Evolutionary conservation across 148 eudicot species (phyloP).

Genomic region (Persicaria maculosa): DNA sequence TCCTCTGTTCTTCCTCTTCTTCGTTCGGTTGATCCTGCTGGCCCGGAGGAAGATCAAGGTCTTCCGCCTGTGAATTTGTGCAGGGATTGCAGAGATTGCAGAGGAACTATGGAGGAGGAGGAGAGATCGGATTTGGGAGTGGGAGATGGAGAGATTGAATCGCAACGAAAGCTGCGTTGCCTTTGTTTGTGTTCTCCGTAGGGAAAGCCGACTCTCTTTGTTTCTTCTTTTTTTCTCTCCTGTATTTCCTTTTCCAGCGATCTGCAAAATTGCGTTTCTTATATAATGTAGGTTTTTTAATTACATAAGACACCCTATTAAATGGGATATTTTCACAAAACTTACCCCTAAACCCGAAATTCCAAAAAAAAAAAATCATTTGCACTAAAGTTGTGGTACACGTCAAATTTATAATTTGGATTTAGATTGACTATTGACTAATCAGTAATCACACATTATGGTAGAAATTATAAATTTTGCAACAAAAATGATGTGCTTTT

Average conservation of each 20-base stretch:
- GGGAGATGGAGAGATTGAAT: slow-evolving; percentile 1
- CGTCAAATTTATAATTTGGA: too few species aligned
- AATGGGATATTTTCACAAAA: neutral
- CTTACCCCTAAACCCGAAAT: too few species aligned
- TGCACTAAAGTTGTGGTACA: too few species aligned
- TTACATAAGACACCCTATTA: neutral
- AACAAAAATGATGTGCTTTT: too few species aligned
- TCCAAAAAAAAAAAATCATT: too few species aligned
- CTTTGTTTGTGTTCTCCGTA: neutral
- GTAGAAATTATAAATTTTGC: too few species aligned
- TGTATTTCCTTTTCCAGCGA: slow-evolving; percentile 5
- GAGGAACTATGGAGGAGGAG: neutral
- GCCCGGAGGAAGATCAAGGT: neutral
- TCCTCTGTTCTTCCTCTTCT: neutral
- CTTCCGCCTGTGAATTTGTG: neutral
- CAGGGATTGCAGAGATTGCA: neutral
- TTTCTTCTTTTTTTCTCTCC: slow-evolving; percentile 1
- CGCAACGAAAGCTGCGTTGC: slow-evolving; percentile 6
- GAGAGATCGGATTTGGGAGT: neutral
- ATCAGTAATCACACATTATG: too few species aligned
- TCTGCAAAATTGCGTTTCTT: neutral
- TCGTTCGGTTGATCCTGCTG: neutral
- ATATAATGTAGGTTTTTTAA: neutral
- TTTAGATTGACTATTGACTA: too few species aligned
- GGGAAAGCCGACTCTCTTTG: slow-evolving; percentile 12